Evolutionary conservation across 805 yeast species (phyloP).

Genomic region (Lipomyces anomalus): DNA sequence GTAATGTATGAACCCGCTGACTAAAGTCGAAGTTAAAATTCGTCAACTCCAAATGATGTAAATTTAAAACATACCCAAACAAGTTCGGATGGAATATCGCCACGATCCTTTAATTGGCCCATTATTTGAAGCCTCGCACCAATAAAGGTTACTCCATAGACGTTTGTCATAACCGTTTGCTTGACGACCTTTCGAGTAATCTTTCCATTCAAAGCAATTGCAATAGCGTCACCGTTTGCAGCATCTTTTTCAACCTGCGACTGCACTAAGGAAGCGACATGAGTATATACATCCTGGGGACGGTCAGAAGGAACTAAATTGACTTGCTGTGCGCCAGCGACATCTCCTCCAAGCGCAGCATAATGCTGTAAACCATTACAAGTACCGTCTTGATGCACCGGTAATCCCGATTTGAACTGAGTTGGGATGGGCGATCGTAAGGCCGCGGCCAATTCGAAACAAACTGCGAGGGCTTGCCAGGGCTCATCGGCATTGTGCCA

Average conservation of each 20-base stretch:
- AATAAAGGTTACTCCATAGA: constrained; percentile 89
- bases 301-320: constrained; percentile 50
- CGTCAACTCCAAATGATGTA: not conserved
- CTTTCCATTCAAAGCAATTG: constrained; percentile 48
- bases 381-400: constrained; percentile 64
- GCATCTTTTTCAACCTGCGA: constrained; percentile 46
- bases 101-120: constrained; percentile 61
- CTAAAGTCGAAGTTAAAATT: not conserved
- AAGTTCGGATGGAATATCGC: constrained; percentile 44
- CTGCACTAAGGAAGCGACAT: constrained; percentile 49
- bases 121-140: constrained; percentile 90
- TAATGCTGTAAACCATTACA: constrained; percentile 66
- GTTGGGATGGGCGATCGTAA: constrained; percentile 45
- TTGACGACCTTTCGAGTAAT: constrained; percentile 84
- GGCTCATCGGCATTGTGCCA: constrained; percentile 58
- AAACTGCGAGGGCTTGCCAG: constrained; percentile 56
- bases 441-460: constrained; percentile 50
- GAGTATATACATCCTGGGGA: constrained; percentile 58
- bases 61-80: constrained; percentile 37
- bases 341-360: constrained; percentile 66
- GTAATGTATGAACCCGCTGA: constrained; percentile 56
- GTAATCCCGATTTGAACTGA: constrained; percentile 45
- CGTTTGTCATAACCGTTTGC: constrained; percentile 97
- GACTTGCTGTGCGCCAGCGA: constrained; percentile 59
- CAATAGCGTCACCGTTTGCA: constrained; percentile 27